Conservation (phyloP, 1,284 basidiomycete species). For the Entoloma clypeatum region DNA sequence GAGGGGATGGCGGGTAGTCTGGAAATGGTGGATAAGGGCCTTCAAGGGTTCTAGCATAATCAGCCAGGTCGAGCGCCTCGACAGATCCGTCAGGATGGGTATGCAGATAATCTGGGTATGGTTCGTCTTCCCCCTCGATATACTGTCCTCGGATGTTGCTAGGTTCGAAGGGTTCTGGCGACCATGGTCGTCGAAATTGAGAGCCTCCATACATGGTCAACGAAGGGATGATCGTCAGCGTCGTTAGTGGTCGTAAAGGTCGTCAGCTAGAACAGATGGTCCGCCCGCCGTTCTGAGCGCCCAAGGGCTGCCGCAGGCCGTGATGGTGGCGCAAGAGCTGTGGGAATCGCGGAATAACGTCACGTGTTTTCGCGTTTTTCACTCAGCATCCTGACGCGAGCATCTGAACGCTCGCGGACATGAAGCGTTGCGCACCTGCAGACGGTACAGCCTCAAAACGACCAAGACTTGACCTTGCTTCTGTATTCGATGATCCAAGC, state of each 20-base stretch:
- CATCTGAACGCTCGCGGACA: too few relatives aligned
- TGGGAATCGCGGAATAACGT: too few relatives aligned
- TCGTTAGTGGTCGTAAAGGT: conserved; percentile 17
- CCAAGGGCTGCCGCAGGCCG: too few relatives aligned
- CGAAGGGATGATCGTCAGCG: conserved; percentile 18
- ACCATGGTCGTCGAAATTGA: conserved; percentile 56
- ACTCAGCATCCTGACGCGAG: too few relatives aligned
- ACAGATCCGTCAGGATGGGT: conserved; percentile 48
- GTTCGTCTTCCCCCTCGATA: conserved; percentile 8
- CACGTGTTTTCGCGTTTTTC: conserved; percentile 10
- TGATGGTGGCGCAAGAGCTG: too few relatives aligned
- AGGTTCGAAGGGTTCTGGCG: conserved; percentile 57
- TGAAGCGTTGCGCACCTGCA: conserved; percentile 12
- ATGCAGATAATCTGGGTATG: conserved; percentile 5
- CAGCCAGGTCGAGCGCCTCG: conserved; percentile 66
- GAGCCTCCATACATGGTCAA: conserved; percentile 42
- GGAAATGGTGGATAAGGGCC: conserved; percentile 33
- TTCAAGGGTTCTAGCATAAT: conserved; percentile 53
- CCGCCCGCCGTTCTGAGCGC: background rate
- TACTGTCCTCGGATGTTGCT: conserved; percentile 31
- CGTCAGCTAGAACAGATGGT: background rate
- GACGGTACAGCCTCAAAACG: conserved; percentile 9
- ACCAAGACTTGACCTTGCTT: conserved; percentile 7
- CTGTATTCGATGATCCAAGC: conserved; percentile 12
- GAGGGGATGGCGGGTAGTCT: conserved; percentile 25